Conservation (phyloP, 306 rosid genomes). For the Glycine tomentella region DNA sequence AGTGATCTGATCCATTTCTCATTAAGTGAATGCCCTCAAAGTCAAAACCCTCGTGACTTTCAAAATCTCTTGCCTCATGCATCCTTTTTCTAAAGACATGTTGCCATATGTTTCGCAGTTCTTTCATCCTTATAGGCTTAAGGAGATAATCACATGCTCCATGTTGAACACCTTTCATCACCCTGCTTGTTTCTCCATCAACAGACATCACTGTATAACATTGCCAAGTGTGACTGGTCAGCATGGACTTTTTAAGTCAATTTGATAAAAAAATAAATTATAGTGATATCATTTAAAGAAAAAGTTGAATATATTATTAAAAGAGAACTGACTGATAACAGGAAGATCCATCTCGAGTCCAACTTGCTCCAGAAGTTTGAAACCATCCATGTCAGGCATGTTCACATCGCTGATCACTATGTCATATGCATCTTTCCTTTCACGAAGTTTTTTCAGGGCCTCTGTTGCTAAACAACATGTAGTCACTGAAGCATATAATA, state of each 20-base stretch:
- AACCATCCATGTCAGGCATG: slow-evolving; percentile 99
- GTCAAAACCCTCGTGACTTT: slow-evolving; percentile 64
- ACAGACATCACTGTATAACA: slow-evolving; percentile 84
- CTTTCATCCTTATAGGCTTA: slow-evolving; percentile 93
- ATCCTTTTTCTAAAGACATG: slow-evolving; percentile 85
- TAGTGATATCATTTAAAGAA: slow-evolving; percentile 28
- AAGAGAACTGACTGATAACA: slow-evolving; percentile 76
- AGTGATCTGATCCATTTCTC: slow-evolving; percentile 63
- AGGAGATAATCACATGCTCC: slow-evolving; percentile 96
- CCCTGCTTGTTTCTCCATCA: slow-evolving; percentile 86
- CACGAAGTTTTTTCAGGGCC: slow-evolving; percentile 78
- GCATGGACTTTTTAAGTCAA: slow-evolving; percentile 36
- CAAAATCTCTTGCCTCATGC: slow-evolving; percentile 77
- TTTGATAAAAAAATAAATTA: neutral
- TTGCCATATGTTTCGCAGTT: slow-evolving; percentile 89
- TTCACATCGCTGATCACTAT: slow-evolving; percentile 95
- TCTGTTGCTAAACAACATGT: slow-evolving; percentile 83
- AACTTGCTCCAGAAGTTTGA: slow-evolving; percentile 92
- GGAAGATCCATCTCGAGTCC: slow-evolving; percentile 99
- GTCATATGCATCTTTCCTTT: slow-evolving; percentile 81
- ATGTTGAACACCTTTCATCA: slow-evolving; percentile 95
- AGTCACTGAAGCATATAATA: slow-evolving; percentile 62
- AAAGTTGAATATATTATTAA: slow-evolving; percentile 37
- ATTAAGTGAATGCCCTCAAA: slow-evolving; percentile 61
- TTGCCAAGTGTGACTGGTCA: slow-evolving; percentile 45